A percentile compares a stretch with the other conserved stretches of the same genome.
phyloP scores from a whole-genome alignment of 2,329 filamentous ascomycete genomes.

The Pestalotiopsis sp. region DNA sequence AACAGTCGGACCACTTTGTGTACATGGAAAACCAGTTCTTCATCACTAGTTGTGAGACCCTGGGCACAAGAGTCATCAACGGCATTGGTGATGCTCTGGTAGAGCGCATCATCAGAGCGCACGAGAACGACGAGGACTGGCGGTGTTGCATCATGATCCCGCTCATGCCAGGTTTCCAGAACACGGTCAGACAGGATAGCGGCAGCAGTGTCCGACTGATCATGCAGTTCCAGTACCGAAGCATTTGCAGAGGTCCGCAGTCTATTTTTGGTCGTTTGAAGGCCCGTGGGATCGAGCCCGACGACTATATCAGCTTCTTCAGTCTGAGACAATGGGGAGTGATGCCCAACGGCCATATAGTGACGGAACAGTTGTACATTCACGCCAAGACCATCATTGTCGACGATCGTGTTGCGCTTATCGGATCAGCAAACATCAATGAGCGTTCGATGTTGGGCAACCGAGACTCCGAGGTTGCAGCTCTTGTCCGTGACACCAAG shows the following conservation, averaged over 20 bases:
- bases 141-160: constrained; percentile 88
- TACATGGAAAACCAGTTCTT: constrained; percentile 99
- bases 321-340: constrained; percentile 90
- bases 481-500: constrained; percentile 88
- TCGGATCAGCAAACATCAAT: constrained; percentile 98
- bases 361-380: constrained; percentile 97
- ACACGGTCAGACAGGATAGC: constrained; percentile 90
- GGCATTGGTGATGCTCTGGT: constrained; percentile 93
- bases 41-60: constrained; percentile 87
- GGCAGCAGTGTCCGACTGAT: constrained; percentile 94
- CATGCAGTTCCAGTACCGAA: constrained; percentile 95
- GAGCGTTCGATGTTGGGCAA: constrained; percentile 93
- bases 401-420: constrained; percentile 89
- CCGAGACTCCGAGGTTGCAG: constrained; percentile 89
- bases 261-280: constrained; percentile 90
- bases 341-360: constrained; percentile 81
- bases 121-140: constrained; percentile 86
- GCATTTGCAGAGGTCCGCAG: constrained; percentile 88
- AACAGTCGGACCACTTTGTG: constrained; percentile 93
- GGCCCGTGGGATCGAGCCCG: constrained; percentile 81
- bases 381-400: constrained; percentile 97
- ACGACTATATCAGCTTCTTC: constrained; percentile 96
- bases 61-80: constrained; percentile 87
- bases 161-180: constrained; percentile 97
- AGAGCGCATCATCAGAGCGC: constrained; percentile 83